These are phyloP conservation scores for Ochetophila trinervis DNA, from an alignment of 306 rosid genomes.

Conservation along the genomic window DNA sequence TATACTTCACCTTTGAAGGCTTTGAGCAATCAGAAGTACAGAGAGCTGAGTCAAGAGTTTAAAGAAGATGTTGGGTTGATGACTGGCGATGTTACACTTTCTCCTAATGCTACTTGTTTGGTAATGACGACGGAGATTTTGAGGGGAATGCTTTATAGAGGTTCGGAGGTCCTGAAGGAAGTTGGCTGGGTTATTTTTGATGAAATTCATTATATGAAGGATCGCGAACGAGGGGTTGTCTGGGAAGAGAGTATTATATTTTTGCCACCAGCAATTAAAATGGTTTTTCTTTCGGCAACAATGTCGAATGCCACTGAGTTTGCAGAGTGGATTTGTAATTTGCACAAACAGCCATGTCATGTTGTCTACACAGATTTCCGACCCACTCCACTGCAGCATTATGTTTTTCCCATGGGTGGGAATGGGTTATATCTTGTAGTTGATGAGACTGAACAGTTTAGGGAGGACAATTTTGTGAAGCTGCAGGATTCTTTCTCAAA, in stretches of 20 bases:
- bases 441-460: slow-evolving; percentile 79
- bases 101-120: slow-evolving; percentile 81
- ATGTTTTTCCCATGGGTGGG: slow-evolving; percentile 76
- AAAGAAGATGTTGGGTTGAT: slow-evolving; percentile 80
- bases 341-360: slow-evolving; percentile 93
- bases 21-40: slow-evolving; percentile 83
- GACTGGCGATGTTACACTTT: slow-evolving; percentile 94
- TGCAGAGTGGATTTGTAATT: slow-evolving; percentile 91
- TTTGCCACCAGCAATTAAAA: slow-evolving; percentile 83
- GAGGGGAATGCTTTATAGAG: slow-evolving; percentile 91
- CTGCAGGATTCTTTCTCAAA: slow-evolving; percentile 65
- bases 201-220: slow-evolving; percentile 95
- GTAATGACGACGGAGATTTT: slow-evolving; percentile 95
- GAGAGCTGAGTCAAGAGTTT: slow-evolving; percentile 84
- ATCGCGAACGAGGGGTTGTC: slow-evolving; percentile 94
- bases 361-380: slow-evolving; percentile 94
- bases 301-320: slow-evolving; percentile 96
- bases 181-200: slow-evolving; percentile 97
- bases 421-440: slow-evolving; percentile 84
- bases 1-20: slow-evolving; percentile 94
- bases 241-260: slow-evolving; percentile 99
- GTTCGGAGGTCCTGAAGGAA: slow-evolving; percentile 86
- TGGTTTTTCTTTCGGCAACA: slow-evolving; percentile 93
- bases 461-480: slow-evolving; percentile 77
- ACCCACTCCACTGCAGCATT: slow-evolving; percentile 93